These are phyloP conservation scores for Trichoderma asperellum DNA, from an alignment of 2,329 filamentous ascomycete genomes.

Conservation along the genomic window DNA sequence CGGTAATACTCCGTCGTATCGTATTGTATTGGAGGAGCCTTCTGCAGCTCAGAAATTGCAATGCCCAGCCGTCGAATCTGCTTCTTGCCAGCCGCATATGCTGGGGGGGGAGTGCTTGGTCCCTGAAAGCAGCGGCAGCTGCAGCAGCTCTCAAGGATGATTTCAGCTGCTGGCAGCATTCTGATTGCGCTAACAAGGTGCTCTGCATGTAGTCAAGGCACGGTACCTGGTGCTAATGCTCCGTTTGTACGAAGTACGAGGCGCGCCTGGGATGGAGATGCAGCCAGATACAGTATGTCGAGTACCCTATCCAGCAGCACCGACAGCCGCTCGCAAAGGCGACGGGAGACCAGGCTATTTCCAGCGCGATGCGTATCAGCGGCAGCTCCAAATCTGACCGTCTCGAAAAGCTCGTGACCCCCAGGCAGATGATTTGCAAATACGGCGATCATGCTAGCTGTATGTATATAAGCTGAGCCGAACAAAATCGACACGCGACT, in stretches of 20 bases:
- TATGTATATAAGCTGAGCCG: background rate
- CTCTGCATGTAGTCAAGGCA: constrained; percentile 11
- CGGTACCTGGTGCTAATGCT: constrained; percentile 4
- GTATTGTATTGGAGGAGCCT: background rate
- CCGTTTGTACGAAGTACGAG: background rate
- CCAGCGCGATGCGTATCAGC: background rate
- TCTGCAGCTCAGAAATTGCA: constrained; percentile 13
- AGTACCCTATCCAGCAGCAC: constrained; percentile 13
- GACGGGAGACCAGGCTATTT: background rate
- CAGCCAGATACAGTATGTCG: background rate
- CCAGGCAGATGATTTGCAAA: background rate
- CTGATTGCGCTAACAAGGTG: constrained; percentile 12
- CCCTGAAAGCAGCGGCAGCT: background rate
- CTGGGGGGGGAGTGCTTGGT: background rate
- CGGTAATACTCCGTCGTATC: constrained; percentile 5
- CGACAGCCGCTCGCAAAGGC: background rate
- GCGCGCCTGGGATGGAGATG: background rate
- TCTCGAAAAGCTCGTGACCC: background rate
- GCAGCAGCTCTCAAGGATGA: constrained; percentile 2
- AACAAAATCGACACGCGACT: background rate
- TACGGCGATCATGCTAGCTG: background rate
- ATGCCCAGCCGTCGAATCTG: constrained; percentile 1
- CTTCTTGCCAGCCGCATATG: constrained; percentile 7
- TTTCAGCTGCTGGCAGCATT: background rate
- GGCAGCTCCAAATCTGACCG: background rate